A percentile compares a stretch with the other conserved stretches of the same genome.
These are phyloP conservation scores for Penicillium sp. DNA, from an alignment of 2,329 filamentous ascomycete genomes.

Conservation along the genomic window DNA sequence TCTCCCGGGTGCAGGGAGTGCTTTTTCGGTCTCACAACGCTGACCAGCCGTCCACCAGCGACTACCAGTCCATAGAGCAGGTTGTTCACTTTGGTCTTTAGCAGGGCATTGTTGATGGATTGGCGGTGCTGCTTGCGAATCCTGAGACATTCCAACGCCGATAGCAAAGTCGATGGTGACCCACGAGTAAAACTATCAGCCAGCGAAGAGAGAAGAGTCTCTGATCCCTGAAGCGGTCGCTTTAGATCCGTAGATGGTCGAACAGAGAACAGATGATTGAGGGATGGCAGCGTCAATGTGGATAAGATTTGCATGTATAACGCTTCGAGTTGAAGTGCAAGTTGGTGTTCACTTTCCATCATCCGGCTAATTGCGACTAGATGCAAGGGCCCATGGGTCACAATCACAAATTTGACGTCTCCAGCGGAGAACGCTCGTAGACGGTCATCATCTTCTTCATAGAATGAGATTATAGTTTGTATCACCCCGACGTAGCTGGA, in stretches of 20 bases:
- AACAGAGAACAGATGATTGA: conserved; percentile 83
- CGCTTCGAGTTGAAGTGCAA: conserved; percentile 84
- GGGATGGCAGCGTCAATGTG: conserved; percentile 83
- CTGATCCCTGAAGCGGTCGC: conserved; percentile 86
- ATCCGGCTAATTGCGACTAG: conserved; percentile 91
- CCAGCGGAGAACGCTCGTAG: conserved; percentile 86
- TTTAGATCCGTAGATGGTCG: conserved; percentile 93
- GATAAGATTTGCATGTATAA: conserved; percentile 98
- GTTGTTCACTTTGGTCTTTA: conserved; percentile 74
- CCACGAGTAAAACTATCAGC: conserved; percentile 94
- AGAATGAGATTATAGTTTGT: conserved; percentile 97
- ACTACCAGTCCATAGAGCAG: conserved; percentile 92
- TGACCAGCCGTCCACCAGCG: conserved; percentile 88
- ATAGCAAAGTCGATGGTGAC: conserved; percentile 83
- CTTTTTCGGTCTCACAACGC: conserved; percentile 88
- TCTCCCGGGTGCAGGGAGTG: conserved; percentile 96
- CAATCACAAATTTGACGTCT: conserved; percentile 78
- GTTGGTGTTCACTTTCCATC: conserved; percentile 86
- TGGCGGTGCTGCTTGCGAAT: conserved; percentile 84
- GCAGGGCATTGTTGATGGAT: conserved; percentile 80
- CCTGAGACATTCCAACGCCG: conserved; percentile 89
- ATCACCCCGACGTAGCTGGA: conserved; percentile 94
- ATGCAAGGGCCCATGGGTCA: conserved; percentile 83
- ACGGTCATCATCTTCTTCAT: conserved; percentile 75
- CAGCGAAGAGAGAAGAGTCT: conserved; percentile 84